These are phyloP conservation scores for Ulota crispa DNA, from an alignment of 225 moss, liverwort and hornwort genomes.

Conservation along the genomic window DNA sequence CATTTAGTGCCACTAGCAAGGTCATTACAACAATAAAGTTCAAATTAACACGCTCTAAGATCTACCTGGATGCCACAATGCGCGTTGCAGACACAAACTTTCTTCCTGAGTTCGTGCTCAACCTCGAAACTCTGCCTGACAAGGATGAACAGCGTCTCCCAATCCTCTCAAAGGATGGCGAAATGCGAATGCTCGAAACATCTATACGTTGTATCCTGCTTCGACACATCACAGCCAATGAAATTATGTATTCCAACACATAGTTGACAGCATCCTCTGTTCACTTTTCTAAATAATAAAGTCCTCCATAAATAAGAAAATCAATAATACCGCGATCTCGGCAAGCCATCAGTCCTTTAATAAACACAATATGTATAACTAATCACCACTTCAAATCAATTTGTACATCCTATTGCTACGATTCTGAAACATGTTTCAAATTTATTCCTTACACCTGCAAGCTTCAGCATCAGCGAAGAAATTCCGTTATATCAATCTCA, in stretches of 20 bases:
- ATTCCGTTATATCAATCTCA: neutral
- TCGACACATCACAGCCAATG: neutral
- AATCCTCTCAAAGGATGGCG: neutral
- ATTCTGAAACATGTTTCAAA: neutral
- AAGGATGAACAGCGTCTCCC: neutral
- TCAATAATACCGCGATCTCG: neutral
- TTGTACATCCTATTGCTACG: neutral
- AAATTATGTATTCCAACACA: neutral
- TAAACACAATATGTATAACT: neutral
- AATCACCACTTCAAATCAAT: neutral
- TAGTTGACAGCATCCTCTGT: neutral
- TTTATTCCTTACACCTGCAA: neutral
- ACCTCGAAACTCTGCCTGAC: constrained; percentile 8
- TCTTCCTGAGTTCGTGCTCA: neutral
- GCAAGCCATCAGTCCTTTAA: neutral
- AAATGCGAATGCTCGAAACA: constrained; percentile 2
- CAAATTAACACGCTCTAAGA: neutral
- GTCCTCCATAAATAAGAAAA: neutral
- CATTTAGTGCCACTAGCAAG: neutral
- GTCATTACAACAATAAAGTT: neutral
- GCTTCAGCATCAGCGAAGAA: neutral
- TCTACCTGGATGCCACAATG: constrained; percentile 30
- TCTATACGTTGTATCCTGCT: constrained; percentile 6
- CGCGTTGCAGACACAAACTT: neutral
- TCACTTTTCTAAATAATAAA: neutral